phyloP scores from a whole-genome alignment of 192 early-diverging fungal species.

The Umbelopsis isabellina region DNA sequence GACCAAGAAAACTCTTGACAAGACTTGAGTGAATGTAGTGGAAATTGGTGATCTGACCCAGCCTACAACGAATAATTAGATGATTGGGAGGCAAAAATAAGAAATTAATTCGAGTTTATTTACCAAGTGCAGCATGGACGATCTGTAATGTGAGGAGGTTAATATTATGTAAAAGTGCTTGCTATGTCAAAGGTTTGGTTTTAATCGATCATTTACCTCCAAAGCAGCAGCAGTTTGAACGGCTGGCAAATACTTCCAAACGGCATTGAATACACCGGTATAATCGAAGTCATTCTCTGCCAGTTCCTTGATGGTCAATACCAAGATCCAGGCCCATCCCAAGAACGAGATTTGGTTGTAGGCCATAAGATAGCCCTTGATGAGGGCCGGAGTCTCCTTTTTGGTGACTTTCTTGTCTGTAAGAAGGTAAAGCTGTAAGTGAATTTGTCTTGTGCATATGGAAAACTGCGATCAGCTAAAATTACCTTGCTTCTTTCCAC shows the following conservation, averaged over 20 bases:
- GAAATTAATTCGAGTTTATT: neutral
- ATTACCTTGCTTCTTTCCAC: neutral
- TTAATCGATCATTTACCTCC: constrained; percentile 64
- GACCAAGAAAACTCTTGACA: constrained; percentile 82
- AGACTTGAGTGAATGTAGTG: constrained; percentile 87
- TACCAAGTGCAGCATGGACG: constrained; percentile 41
- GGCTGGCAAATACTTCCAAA: constrained; percentile 64
- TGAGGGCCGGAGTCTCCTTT: constrained; percentile 17
- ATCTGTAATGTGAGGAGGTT: constrained; percentile 30
- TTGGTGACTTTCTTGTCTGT: neutral
- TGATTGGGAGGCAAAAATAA: constrained; percentile 2
- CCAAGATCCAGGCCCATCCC: constrained; percentile 83
- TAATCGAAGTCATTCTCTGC: constrained; percentile 56
- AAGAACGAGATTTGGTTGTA: constrained; percentile 85
- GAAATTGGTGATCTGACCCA: constrained; percentile 80
- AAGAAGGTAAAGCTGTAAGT: neutral
- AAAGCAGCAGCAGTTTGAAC: constrained; percentile 86
- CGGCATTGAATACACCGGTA: constrained; percentile 60
- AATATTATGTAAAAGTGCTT: neutral
- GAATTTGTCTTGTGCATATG: no score
- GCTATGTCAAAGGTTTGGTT: neutral
- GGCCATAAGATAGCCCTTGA: constrained; percentile 72
- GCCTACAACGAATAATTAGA: constrained; percentile 47
- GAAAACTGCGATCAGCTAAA: no score
- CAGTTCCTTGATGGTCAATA: constrained; percentile 56